Evolutionary conservation across 257 asterid species (phyloP).

Genomic region (Solanum medicagineum): DNA sequence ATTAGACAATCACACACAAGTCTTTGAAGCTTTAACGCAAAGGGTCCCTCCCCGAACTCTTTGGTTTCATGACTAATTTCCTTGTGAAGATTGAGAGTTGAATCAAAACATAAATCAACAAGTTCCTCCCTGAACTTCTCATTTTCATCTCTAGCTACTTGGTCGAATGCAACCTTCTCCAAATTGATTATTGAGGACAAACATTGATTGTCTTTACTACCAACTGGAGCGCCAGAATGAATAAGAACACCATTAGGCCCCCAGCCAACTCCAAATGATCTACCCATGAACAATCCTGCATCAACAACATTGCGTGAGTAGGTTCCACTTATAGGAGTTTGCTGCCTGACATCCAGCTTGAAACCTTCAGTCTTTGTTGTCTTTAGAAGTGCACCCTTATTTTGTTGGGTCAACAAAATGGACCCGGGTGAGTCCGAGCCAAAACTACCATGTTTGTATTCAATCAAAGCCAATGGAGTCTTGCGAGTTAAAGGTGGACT

Average conservation of each 20-base stretch:
- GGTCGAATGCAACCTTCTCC: conserved; percentile 81
- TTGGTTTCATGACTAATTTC: conserved; percentile 52
- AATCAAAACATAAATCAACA: conserved; percentile 52
- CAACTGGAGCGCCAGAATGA: conserved; percentile 87
- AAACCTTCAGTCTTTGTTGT: conserved; percentile 60
- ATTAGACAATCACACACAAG: conserved; percentile 48
- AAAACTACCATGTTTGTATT: conserved; percentile 61
- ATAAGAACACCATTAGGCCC: conserved; percentile 93
- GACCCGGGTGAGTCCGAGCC: conserved; percentile 54
- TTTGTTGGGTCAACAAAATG: conserved; percentile 70
- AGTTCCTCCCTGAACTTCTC: conserved; percentile 54
- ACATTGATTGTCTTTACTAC: conserved; percentile 26
- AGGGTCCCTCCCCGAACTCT: conserved; percentile 47
- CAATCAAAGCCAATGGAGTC: conserved; percentile 83
- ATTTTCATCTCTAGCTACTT: conserved; percentile 58
- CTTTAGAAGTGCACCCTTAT: conserved; percentile 44
- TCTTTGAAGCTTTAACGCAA: conserved; percentile 59
- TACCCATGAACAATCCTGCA: conserved; percentile 96
- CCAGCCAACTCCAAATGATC: conserved; percentile 98
- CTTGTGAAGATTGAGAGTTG: conserved; percentile 75
- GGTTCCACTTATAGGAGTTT: conserved; percentile 53
- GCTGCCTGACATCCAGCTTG: conserved; percentile 44
- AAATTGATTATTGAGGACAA: conserved; percentile 71
- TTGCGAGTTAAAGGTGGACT: conserved; percentile 49
- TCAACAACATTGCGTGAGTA: conserved; percentile 74